Evolutionary conservation across 2,329 filamentous ascomycete species (phyloP).

Genomic region (Dryadomyces sulphureus): DNA sequence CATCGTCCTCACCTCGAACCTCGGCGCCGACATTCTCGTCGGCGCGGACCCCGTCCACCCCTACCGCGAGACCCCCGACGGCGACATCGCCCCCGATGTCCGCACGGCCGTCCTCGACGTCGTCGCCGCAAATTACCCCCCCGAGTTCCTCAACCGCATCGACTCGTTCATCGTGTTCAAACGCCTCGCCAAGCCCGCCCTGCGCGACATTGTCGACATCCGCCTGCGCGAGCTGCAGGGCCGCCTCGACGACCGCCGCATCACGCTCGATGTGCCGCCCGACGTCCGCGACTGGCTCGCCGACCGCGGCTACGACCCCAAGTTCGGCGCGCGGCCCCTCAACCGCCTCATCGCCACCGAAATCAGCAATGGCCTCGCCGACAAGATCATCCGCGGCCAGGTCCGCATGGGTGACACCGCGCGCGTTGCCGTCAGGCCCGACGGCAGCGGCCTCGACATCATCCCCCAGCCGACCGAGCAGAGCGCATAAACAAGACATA

Average conservation of each 20-base stretch:
- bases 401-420: slow-evolving; percentile 63
- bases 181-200: slow-evolving; percentile 59
- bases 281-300: slow-evolving; percentile 76
- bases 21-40: slow-evolving; percentile 84
- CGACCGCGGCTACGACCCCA: slow-evolving; percentile 78
- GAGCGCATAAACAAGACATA: not conserved
- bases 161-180: slow-evolving; percentile 97
- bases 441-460: slow-evolving; percentile 43
- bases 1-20: slow-evolving; percentile 89
- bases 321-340: slow-evolving; percentile 78
- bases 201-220: slow-evolving; percentile 90
- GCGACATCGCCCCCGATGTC: slow-evolving; percentile 57
- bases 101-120: slow-evolving; percentile 79
- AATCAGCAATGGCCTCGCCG: slow-evolving; percentile 77
- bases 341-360: slow-evolving; percentile 84
- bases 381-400: slow-evolving; percentile 79
- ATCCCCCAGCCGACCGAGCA: not conserved
- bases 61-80: slow-evolving; percentile 45
- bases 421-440: slow-evolving; percentile 51
- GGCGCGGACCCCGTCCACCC: slow-evolving; percentile 52
- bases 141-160: slow-evolving; percentile 91
- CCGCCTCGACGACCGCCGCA: slow-evolving; percentile 72
- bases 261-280: slow-evolving; percentile 55
- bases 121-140: slow-evolving; percentile 60
- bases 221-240: slow-evolving; percentile 70